Conservation (phyloP, 208 protist genomes). For the Crithidia acanthocephali region DNA sequence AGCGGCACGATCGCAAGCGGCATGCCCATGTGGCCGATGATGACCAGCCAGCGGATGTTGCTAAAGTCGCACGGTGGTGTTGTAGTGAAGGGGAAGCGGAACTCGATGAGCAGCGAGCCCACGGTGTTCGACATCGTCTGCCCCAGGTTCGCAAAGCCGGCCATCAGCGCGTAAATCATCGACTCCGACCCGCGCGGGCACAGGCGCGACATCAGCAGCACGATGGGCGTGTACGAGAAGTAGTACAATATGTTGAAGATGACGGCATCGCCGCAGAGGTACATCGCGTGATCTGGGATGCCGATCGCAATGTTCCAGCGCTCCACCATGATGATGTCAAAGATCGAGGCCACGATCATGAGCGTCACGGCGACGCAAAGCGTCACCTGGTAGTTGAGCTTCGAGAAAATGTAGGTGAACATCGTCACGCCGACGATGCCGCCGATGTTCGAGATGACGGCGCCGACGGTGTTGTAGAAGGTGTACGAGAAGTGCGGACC, state of each 20-base stretch:
- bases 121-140: constrained; percentile 47
- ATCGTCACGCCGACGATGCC: constrained; percentile 59
- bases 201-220: constrained; percentile 82
- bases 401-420: constrained; percentile 70
- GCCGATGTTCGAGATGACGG: constrained; percentile 55
- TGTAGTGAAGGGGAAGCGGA: constrained; percentile 54
- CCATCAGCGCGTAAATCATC: constrained; percentile 84
- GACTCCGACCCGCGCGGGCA: constrained; percentile 83
- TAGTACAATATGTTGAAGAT: constrained; percentile 74
- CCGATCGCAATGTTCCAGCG: constrained; percentile 69
- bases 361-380: constrained; percentile 73
- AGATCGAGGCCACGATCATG: constrained; percentile 60
- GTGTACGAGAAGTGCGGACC: constrained; percentile 73
- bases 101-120: constrained; percentile 71
- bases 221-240: constrained; percentile 80
- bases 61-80: constrained; percentile 69
- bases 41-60: constrained; percentile 67
- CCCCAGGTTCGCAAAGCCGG: constrained; percentile 87
- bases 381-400: constrained; percentile 56
- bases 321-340: constrained; percentile 82
- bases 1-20: constrained; percentile 70
- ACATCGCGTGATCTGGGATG: constrained; percentile 72
- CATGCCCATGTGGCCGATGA: constrained; percentile 68
- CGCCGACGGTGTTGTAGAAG: constrained; percentile 68
- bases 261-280: constrained; percentile 74